Evolutionary conservation across 140 eudicot species (phyloP), one percentile per base, ranked within the genome.

Genomic region (Flaveria floridana): DNA sequence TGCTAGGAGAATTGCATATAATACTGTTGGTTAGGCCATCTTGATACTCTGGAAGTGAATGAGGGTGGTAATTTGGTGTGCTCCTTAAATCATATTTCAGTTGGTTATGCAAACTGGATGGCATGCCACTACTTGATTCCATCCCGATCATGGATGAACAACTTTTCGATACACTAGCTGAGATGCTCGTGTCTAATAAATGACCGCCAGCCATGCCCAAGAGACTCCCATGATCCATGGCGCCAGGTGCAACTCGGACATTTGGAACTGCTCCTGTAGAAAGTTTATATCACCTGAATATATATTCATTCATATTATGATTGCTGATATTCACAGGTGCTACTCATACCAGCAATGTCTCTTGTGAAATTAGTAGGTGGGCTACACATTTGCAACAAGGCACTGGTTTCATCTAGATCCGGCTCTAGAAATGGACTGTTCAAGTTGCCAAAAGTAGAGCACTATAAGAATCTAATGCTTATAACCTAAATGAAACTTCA

Each of bases 31-130:
- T 73, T 46, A 85, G 72, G 64, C 87, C 89, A 81, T 87, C 41
- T 34, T 34, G 41, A 34, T 34, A 34, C 8, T 34, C 96, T 59
- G 97, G 96, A 81, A 93, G 91, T 26, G 99, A 90, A 79, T 85
- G 91, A 61, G 94, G 94, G 85, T 88, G 93, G 75, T 81, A 84
- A 79, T 74, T 88, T 51, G 85, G 74, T 18, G 78, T 7, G 63
- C 79, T 81, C 70, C 82, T 84, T 72, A 82, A 71, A 71, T 88
- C 90, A 79, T 77, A 82, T 65, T 85, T 88, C 74, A 74, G 79
- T 25, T 86, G 90, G 86, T 72, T 80, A 12, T 64, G 80, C 51
- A 83, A 46, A 78, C 75, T 79, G 70, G 92, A 73, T 25, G 80
- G 87, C 62, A 76, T 84, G 41, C 41, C 70, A 55, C 89, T 87